These are phyloP conservation scores for Fagopyrum tataricum DNA, from an alignment of 148 eudicot genomes.

Conservation along the genomic window DNA sequence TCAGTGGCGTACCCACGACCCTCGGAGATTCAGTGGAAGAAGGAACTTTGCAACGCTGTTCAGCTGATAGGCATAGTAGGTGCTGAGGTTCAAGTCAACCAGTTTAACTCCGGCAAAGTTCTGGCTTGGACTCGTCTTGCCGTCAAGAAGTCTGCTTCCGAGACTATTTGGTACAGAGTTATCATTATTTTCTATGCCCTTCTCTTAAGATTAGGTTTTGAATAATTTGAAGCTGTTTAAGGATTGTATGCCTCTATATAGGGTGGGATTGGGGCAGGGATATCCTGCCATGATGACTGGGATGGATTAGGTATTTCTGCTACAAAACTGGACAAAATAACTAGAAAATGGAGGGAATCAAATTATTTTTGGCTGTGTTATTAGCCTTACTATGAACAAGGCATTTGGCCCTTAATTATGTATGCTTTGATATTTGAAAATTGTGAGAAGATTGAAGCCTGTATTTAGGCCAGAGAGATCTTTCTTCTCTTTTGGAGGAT, in stretches of 20 bases:
- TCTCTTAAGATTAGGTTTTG: not conserved
- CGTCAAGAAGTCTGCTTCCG: constrained; percentile 51
- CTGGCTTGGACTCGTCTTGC: constrained; percentile 67
- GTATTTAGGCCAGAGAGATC: too few species aligned
- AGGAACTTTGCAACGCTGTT: constrained; percentile 63
- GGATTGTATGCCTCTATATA: too few species aligned
- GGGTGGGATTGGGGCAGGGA: too few species aligned
- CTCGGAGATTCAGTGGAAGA: constrained; percentile 67
- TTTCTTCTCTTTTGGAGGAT: not conserved
- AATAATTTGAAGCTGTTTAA: too few species aligned
- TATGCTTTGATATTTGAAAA: not conserved
- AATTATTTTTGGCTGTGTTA: too few species aligned
- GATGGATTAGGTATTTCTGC: too few species aligned
- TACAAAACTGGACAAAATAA: too few species aligned
- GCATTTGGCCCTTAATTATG: too few species aligned
- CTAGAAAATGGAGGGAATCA: too few species aligned
- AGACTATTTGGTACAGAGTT: constrained; percentile 44
- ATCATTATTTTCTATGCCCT: not conserved
- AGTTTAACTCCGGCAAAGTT: constrained; percentile 57
- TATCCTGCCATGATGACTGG: too few species aligned
- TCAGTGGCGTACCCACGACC: constrained; percentile 36
- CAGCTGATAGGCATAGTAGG: constrained; percentile 73
- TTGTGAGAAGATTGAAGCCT: too few species aligned
- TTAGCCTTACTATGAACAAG: not conserved
- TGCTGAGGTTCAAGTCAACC: constrained; percentile 46